Evolutionary conservation across 2,329 filamentous ascomycete species (phyloP).

Genomic region (Pseudocercospora cruenta): DNA sequence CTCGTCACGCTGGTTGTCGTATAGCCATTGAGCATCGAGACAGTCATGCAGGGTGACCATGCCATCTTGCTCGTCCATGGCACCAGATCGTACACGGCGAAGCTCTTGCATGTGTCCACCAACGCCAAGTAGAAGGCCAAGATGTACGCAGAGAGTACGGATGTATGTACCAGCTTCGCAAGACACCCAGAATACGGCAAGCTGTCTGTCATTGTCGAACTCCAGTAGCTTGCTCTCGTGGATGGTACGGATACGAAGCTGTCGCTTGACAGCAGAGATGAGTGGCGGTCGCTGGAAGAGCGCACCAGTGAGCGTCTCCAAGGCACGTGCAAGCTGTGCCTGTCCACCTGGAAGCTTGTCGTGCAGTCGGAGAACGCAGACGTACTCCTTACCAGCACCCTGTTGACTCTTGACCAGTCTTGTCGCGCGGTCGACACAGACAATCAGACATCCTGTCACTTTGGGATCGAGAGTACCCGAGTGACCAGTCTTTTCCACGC

Average conservation of each 20-base stretch:
- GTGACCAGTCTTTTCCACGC: constrained; percentile 95
- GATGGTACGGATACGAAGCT: constrained; percentile 96
- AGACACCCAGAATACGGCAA: constrained; percentile 98
- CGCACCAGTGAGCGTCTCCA: constrained; percentile 94
- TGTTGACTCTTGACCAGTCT: constrained; percentile 98
- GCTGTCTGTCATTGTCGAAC: constrained; percentile 97
- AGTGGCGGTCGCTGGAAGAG: constrained; percentile 96
- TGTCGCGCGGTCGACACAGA: constrained; percentile 94
- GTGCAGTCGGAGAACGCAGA: constrained; percentile 91
- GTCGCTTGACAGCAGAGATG: constrained; percentile 98
- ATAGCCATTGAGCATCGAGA: constrained; percentile 91
- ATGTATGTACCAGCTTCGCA: constrained; percentile 99
- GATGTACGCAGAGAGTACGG: constrained; percentile 93
- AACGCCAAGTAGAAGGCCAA: constrained; percentile 76
- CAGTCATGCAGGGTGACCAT: constrained; percentile 95
- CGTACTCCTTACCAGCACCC: constrained; percentile 98
- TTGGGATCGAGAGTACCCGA: constrained; percentile 98
- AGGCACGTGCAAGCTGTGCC: constrained; percentile 86
- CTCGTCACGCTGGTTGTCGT: constrained; percentile 96
- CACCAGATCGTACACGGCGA: constrained; percentile 87
- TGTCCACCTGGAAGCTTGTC: constrained; percentile 93
- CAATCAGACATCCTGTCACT: constrained; percentile 93
- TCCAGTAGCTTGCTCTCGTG: constrained; percentile 94
- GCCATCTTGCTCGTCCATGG: constrained; percentile 87
- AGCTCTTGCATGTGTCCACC: constrained; percentile 99